Percentiles rank a stretch among this genome's conserved stretches.
phyloP scores from a whole-genome alignment of 371 early-diverging fungal species.

The Dinochytrium kinnereticum region DNA sequence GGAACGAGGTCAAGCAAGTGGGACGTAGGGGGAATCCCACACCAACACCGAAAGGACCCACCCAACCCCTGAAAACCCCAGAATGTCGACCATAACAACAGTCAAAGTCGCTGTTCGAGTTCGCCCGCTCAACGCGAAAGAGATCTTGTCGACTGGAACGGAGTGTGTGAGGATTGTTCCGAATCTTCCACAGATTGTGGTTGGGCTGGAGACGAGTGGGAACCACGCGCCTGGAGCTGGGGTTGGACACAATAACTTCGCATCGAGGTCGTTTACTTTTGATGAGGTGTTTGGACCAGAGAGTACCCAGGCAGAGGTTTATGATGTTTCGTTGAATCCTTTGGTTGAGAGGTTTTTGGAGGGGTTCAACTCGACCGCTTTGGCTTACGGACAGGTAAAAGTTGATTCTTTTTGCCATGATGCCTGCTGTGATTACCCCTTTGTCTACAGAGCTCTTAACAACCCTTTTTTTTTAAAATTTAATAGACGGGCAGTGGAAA shows the following conservation, averaged over 20 bases:
- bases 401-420: background rate
- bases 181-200: constrained; percentile 25
- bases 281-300: constrained; percentile 56
- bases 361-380: constrained; percentile 93
- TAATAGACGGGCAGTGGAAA: constrained; percentile 69
- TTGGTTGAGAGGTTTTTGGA: constrained; percentile 84
- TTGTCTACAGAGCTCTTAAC: too few species aligned
- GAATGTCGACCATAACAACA: constrained; percentile 20
- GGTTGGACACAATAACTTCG: constrained; percentile 23
- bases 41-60: too few species aligned
- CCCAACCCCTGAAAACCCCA: too few species aligned
- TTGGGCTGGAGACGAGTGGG: constrained; percentile 11
- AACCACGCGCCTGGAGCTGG: background rate
- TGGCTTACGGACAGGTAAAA: constrained; percentile 87
- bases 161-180: constrained; percentile 64
- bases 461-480: constrained; percentile 5
- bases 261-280: constrained; percentile 45
- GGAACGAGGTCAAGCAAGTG: too few species aligned
- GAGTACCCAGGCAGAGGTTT: constrained; percentile 79
- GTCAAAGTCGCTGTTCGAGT: constrained; percentile 82
- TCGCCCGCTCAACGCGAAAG: constrained; percentile 78
- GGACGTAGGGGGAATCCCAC: too few species aligned
- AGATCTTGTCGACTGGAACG: constrained; percentile 68
- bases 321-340: constrained; percentile 67
- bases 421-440: background rate